Evolutionary conservation across 2,329 filamentous ascomycete genomes (phyloP), one percentile per base, ranked within the genome.

Genomic region (Coniochaeta sp.): DNA sequence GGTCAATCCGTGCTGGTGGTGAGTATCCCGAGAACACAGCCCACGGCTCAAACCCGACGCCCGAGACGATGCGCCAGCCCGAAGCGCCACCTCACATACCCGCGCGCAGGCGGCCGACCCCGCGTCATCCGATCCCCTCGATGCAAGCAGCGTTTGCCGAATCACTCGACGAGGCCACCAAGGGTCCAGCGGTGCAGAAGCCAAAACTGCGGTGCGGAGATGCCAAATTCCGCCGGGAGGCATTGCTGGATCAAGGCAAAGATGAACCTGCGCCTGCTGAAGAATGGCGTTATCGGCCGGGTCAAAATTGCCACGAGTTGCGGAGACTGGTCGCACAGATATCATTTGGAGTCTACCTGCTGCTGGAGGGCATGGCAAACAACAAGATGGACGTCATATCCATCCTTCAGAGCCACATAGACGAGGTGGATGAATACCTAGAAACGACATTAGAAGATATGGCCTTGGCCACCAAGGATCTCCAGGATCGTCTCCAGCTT

Each of bases 321-420:
- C 88, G 89, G 79, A 97, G 97, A 76, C 84, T 97, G 57, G 84
- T 96, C 70, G 88, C 93, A 17, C 93, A 98, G 74, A 93, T 98
- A 66, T 89, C 91, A 1, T 98, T 98, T 72, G 93, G 95, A 22
- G 88, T 98, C 40, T 93, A 97, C 72, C 79, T 98, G 52, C 77
- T 98, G 61, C 85, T 96, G 60, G 88, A 93, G 68, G 87, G 88
- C 62, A 85, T 96, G 72, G 93, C 95, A 59, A 96, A 93, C 73
- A 96, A 91, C 66, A 90, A 96, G 66, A 81, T 86, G 36, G 90
- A 96, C 71, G 93, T 97, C 14, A 88, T 96, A 64, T 87, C 83
- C 64, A 98, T 98, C 59, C 80, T 98, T 60, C 91, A 97, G 70
- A 87, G 85, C 16, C 93, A 98, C 72, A 95, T 98, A 62, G 90